Evolutionary conservation across 139 green algal species (phyloP).

Genomic region (Micractinium sp.): DNA sequence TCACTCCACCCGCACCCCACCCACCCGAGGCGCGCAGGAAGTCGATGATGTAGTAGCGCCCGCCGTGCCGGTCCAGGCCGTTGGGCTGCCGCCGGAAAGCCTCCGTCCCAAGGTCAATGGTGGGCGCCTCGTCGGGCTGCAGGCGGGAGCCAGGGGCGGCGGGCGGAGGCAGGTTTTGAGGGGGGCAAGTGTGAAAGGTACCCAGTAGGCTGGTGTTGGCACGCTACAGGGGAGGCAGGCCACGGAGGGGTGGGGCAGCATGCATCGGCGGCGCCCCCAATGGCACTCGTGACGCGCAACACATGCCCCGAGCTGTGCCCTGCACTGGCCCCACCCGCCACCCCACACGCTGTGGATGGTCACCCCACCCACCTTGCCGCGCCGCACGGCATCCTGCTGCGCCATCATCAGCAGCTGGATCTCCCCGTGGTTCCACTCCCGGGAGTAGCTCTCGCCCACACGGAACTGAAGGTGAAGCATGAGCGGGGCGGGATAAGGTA

Average conservation of each 20-base stretch:
- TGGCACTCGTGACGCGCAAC: too few species aligned
- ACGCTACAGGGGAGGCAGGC: background rate
- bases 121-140: slow-evolving; percentile 20
- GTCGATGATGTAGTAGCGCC: slow-evolving; percentile 41
- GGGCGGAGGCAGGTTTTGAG: too few species aligned
- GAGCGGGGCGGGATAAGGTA: background rate
- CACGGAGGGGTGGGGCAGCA: too few species aligned
- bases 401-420: slow-evolving; percentile 12
- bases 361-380: background rate
- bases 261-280: too few species aligned
- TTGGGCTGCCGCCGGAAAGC: slow-evolving; percentile 34
- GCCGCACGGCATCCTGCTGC: slow-evolving; percentile 2
- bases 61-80: background rate
- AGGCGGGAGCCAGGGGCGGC: background rate
- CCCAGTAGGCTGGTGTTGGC: background rate
- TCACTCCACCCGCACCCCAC: background rate
- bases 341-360: too few species aligned
- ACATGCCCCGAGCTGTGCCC: too few species aligned
- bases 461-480: slow-evolving; percentile 20
- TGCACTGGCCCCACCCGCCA: background rate
- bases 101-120: background rate
- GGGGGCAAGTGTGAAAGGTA: background rate
- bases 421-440: slow-evolving; percentile 13
- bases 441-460: slow-evolving; percentile 17
- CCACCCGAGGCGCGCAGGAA: slow-evolving; percentile 1